Evolutionary conservation across 1,139 yeast genomes (phyloP), one percentile per base, ranked within the genome.

Genomic region (Zygosaccharomyces pseudobailii): DNA sequence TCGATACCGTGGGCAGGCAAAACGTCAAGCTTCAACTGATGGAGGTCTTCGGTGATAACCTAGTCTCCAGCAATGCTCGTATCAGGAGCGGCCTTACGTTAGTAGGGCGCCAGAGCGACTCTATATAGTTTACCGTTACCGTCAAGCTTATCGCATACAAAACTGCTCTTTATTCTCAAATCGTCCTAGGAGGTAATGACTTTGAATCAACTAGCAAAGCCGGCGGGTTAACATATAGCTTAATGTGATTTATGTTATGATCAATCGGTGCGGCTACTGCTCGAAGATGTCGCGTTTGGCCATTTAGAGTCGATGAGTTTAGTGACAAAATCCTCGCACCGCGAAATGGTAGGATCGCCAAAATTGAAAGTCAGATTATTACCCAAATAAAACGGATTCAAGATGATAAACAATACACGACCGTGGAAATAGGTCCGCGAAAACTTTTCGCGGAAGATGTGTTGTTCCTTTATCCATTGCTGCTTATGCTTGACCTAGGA

Each of bases 31-130:
- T 89, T 49, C 73, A 75, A 39, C 71, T 86, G 9, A 61, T 89
- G 47, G 96, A 87, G 59, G 87, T 87, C 5, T 87, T 84, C 64
- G 96, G 96, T 0, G 76, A 83, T 56, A 86, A 85, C 55, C 71
- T 79, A 53, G 82, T 92, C 47, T 81, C 89, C 0, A 69, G 74
- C 6, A 69, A 70, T 23, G 87, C 87, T 0, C 64, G 65, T 3
- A 63, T 76, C 4, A 71, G 82, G 48, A 71, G 71, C 1, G 85
- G 81, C 9, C 60, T 87, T 38, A 75, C 79, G 50, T 71, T 88
- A 4, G 79, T 87, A 50, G 96, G 96, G 6, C 74, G 95, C 49
- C 90, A 85, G 63, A 80, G 84, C 54, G 89, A 83, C 55, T 71
- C 76, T 52, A 70, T 77, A 38, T 78, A 65, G 42, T 17, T 13